A percentile compares a stretch with the other conserved stretches of the same genome.
These are phyloP conservation scores for Schoenoplectus tabernaemontani DNA, from an alignment of 202 grass and related monocot genomes.

Conservation along the genomic window DNA sequence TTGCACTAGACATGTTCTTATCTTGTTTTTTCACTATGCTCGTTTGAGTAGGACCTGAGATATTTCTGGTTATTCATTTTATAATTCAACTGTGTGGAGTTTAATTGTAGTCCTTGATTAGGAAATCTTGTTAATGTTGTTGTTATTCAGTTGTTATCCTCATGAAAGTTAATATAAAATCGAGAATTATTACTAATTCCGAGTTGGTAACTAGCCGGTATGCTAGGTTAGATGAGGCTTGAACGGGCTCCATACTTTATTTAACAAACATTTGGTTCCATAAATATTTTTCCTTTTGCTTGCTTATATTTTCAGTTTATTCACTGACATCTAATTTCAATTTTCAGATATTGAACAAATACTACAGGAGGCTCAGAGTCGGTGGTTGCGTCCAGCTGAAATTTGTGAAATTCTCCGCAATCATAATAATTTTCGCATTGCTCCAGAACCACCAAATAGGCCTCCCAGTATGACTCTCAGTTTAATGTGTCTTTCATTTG, in stretches of 20 bases:
- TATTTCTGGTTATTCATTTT: not conserved
- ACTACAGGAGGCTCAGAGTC: slow-evolving; percentile 62
- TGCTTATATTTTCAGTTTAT: slow-evolving; percentile 6
- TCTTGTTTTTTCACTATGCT: not conserved
- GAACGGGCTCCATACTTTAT: not conserved
- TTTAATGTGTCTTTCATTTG: slow-evolving; percentile 10
- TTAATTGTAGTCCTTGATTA: not conserved
- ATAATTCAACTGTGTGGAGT: not conserved
- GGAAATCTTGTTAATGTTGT: not conserved
- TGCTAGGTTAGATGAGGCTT: not conserved
- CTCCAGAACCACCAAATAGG: slow-evolving; percentile 73
- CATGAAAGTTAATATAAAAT: not conserved
- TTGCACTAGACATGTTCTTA: not conserved
- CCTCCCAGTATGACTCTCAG: slow-evolving; percentile 54
- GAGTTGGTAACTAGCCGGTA: not conserved
- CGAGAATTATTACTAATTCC: not conserved
- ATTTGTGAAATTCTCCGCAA: slow-evolving; percentile 86
- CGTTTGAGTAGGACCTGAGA: not conserved
- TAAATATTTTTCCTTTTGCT: not conserved
- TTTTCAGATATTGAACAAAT: slow-evolving; percentile 81
- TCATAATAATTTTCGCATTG: slow-evolving; percentile 66
- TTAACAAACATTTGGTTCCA: not conserved
- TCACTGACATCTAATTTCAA: slow-evolving; percentile 7
- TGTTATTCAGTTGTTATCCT: not conserved
- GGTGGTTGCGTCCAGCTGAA: slow-evolving; percentile 81